Evolutionary conservation across 768 basidiomycete species (phyloP), one percentile per base, ranked within the genome.

Genomic region (Podaxis carcinomalis): DNA sequence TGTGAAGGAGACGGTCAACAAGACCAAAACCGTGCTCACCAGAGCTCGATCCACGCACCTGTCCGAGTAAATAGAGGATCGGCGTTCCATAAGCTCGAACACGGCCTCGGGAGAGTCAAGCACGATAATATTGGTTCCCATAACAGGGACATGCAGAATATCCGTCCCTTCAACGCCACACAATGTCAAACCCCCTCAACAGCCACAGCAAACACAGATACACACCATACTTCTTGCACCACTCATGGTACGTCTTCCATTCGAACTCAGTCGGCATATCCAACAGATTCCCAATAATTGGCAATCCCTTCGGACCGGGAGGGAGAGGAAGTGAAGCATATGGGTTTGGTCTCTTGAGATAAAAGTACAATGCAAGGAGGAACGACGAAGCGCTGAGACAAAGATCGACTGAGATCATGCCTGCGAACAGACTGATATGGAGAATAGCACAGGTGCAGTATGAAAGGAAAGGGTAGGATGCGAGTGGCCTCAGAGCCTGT

Each of bases 301-400:
- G 77, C n/a, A 73, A 67, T 25, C 71, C 71, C 50, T 65, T 74
- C 1, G 79, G 79, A 44, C 79, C 79, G n/a, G 79, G 79, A 10
- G 78, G 78, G 5, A 79, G 65, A 0, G 69, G 72, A 11, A 70
- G 40, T 21, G 52, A 42, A 57, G 51, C 23, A 35, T 57, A 36
- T 40, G 52, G 19, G 32, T 55, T 49, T 16, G 53, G 23, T 19
- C 55, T 61, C 21, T 63, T 68, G 40, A 64, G 50, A 49, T 64
- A 70, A 39, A 68, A 44, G 61, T 67, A 68, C 44, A 70, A 53
- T 27, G 64, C 61, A 47, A 65, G 27, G n/a, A 65, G 35, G 62
- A 67, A 67, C 1, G 61, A 63, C 4, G 56, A 63, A 11, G 60
- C 27, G 37, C 61, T 46, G 11, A 62, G 55, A 19, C 60, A 51